Evolutionary conservation across 2,329 filamentous ascomycete genomes (phyloP).

Genomic region (Xylaria sp.): DNA sequence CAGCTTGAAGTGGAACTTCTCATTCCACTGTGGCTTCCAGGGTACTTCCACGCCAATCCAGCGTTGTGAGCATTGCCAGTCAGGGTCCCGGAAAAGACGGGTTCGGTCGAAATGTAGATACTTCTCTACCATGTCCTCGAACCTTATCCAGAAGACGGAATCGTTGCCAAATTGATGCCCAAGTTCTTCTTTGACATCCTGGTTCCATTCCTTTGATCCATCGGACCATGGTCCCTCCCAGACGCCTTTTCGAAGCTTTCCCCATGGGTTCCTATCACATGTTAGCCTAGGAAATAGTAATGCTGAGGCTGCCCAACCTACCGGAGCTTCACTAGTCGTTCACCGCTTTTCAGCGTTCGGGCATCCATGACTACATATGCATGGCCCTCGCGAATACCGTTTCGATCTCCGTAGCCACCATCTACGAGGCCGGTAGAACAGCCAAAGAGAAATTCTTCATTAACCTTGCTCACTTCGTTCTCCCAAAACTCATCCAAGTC

Average conservation of each 20-base stretch:
- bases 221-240: slow-evolving; percentile 72
- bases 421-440: slow-evolving; percentile 73
- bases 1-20: slow-evolving; percentile 69
- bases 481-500: slow-evolving; percentile 87
- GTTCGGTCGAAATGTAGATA: slow-evolving; percentile 72
- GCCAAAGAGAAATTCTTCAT: slow-evolving; percentile 82
- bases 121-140: slow-evolving; percentile 70
- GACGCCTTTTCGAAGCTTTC: slow-evolving; percentile 65
- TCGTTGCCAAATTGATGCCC: slow-evolving; percentile 70
- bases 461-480: slow-evolving; percentile 82
- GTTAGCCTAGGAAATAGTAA: slow-evolving; percentile 31
- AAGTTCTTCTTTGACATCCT: slow-evolving; percentile 67
- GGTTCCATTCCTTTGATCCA: slow-evolving; percentile 70
- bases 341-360: slow-evolving; percentile 61
- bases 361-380: slow-evolving; percentile 72
- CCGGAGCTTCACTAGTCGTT: slow-evolving; percentile 67
- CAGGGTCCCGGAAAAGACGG: slow-evolving; percentile 66
- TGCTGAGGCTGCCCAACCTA: slow-evolving; percentile 32
- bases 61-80: slow-evolving; percentile 68
- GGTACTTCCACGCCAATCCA: slow-evolving; percentile 72
- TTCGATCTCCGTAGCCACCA: slow-evolving; percentile 68
- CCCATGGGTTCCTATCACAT: slow-evolving; percentile 65
- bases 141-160: slow-evolving; percentile 73
- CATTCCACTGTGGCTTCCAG: slow-evolving; percentile 70
- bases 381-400: slow-evolving; percentile 68